Evolutionary conservation across 2,329 filamentous ascomycete genomes (phyloP), one percentile per base, ranked within the genome.

Genomic region (Trichoderma simmonsii): DNA sequence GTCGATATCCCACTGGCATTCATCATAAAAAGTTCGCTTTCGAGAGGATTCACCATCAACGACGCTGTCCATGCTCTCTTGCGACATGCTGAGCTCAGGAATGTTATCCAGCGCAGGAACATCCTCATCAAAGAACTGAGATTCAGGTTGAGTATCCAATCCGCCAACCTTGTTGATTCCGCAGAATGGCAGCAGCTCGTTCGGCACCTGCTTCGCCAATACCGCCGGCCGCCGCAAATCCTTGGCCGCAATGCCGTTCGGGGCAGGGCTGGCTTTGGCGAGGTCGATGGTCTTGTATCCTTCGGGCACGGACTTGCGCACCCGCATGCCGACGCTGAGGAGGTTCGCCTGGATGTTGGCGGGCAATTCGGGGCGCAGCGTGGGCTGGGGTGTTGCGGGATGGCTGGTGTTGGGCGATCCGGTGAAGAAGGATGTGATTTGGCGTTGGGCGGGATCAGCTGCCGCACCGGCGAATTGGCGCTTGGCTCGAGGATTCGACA

Each of bases 301-400:
- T 80, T 98, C 95, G 0, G 94, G 92, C 8, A 98, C 92, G 12
- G 93, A 93, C 84, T 98, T 98, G 79, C 95, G 92, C 65, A 98
- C 88, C 28, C 95, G 91, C 94, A 98, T 98, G 77, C 95, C 95
- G 75, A 98, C 95, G 77, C 88, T 93, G 56, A 98, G 86, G n/a
- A 98, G 90, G 74, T 92, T 92, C 43, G 94, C 87, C 81, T 97
- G 93, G 36, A 97, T 86, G 8, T 85, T 85, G 28, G 86, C 81
- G 1, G 93, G 90, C 15, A 95, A 85, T 4, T 80, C 77, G 4
- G 89, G 88, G 18, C 84, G 82, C 15, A 76, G 75, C 18, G 77
- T 63, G 24, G 65, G 28, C 73, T 21, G 56, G 78, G 76, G 18
- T 77, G 78, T 36, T 6, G 75, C 68, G 36, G 72, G 34, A 78